These are phyloP conservation scores for Marasmius sp. DNA, from an alignment of 1,284 basidiomycete species.

Conservation along the genomic window DNA sequence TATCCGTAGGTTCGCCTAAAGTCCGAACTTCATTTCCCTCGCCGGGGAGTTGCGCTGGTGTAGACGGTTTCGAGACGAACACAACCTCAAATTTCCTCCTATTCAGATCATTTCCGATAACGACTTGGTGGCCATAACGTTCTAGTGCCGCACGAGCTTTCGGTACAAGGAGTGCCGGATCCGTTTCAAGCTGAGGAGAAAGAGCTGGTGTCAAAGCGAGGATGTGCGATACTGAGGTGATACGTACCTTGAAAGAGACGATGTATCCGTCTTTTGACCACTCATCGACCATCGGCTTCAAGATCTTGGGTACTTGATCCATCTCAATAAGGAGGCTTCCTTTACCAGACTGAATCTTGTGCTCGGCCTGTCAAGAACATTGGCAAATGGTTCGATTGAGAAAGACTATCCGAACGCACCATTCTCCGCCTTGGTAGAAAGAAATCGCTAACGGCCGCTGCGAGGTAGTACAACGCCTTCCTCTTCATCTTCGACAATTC, in stretches of 20 bases:
- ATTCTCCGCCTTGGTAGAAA: constrained; percentile 90
- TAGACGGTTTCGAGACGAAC: constrained; percentile 57
- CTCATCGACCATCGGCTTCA: constrained; percentile 90
- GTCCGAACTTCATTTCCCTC: constrained; percentile 4
- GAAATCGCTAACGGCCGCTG: constrained; percentile 97
- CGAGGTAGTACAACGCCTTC: constrained; percentile 91
- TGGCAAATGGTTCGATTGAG: neutral
- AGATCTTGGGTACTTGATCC: constrained; percentile 97
- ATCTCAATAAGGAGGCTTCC: constrained; percentile 93
- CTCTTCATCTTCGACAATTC: constrained; percentile 70
- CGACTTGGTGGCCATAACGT: constrained; percentile 95
- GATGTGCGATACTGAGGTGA: neutral
- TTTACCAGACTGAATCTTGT: constrained; percentile 97
- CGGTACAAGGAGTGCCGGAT: constrained; percentile 79
- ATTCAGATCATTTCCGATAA: constrained; percentile 94
- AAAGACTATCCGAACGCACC: constrained; percentile 47
- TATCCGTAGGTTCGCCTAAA: constrained; percentile 37
- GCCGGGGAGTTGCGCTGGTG: constrained; percentile 17
- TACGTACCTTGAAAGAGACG: constrained; percentile 90
- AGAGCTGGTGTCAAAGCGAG: neutral
- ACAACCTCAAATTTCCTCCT: constrained; percentile 90
- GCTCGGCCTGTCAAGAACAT: constrained; percentile 69
- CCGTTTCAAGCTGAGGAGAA: constrained; percentile 86
- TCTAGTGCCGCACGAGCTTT: constrained; percentile 88
- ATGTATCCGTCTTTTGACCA: constrained; percentile 93